These are phyloP conservation scores for Clavispora phyllophila DNA, from an alignment of 805 yeast genomes.

Conservation along the genomic window DNA sequence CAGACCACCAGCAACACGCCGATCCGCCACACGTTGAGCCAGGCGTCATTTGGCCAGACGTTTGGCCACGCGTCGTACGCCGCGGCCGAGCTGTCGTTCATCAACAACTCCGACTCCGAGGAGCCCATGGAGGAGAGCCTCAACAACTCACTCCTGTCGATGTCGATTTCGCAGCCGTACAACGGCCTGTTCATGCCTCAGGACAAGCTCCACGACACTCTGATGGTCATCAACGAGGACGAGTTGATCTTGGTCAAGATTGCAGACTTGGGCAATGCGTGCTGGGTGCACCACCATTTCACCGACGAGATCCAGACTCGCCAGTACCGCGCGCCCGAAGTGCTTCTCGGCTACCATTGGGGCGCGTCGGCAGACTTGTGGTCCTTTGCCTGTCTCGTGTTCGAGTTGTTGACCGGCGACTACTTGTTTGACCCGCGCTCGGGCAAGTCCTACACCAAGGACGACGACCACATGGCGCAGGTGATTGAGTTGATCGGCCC, in stretches of 20 bases:
- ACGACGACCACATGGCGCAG: slow-evolving; percentile 62
- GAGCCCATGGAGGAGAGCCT: slow-evolving; percentile 22
- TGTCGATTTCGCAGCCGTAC: slow-evolving; percentile 31
- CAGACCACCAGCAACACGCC: slow-evolving; percentile 40
- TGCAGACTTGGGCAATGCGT: slow-evolving; percentile 69
- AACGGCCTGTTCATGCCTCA: slow-evolving; percentile 6
- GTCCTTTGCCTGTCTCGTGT: slow-evolving; percentile 55
- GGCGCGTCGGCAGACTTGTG: slow-evolving; percentile 61
- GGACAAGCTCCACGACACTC: slow-evolving; percentile 5
- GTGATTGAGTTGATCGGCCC: slow-evolving; percentile 49
- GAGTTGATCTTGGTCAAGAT: slow-evolving; percentile 53
- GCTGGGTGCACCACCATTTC: slow-evolving; percentile 58
- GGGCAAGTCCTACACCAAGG: slow-evolving; percentile 43
- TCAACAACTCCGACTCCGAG: slow-evolving; percentile 13
- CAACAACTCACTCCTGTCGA: slow-evolving; percentile 36
- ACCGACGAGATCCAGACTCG: slow-evolving; percentile 67
- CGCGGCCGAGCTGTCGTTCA: slow-evolving; percentile 4
- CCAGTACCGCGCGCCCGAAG: slow-evolving; percentile 64
- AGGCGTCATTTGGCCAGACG: slow-evolving; percentile 14
- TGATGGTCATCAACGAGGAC: slow-evolving; percentile 28
- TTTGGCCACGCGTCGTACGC: slow-evolving; percentile 1
- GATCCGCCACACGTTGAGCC: slow-evolving; percentile 18
- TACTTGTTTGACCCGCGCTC: slow-evolving; percentile 57
- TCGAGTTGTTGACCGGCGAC: slow-evolving; percentile 59
- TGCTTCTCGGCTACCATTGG: slow-evolving; percentile 52